These are phyloP conservation scores for Pseudoscleropodium purum DNA, from an alignment of 225 moss, liverwort and hornwort species.

Conservation along the genomic window DNA sequence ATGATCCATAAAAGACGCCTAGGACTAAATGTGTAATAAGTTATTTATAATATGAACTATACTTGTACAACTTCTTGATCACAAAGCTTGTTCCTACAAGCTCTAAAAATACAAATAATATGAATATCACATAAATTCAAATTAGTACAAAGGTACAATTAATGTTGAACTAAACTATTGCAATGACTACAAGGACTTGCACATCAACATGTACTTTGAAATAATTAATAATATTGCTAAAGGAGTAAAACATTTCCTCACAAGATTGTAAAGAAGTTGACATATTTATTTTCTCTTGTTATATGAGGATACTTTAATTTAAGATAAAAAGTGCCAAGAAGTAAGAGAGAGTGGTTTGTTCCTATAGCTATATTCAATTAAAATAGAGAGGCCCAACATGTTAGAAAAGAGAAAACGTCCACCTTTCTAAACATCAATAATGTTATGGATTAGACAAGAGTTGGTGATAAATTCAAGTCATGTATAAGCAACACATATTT, in stretches of 20 bases:
- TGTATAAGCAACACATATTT: background rate
- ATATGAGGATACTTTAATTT: background rate
- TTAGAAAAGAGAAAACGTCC: no score
- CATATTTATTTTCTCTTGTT: background rate
- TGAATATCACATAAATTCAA: background rate
- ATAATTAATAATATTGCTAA: no score
- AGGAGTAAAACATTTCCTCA: background rate
- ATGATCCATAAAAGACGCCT: accelerated
- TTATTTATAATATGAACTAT: background rate
- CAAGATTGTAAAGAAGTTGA: background rate
- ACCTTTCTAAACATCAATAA: accelerated
- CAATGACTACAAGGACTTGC: background rate
- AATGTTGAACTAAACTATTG: background rate
- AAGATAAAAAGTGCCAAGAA: background rate
- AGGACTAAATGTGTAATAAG: background rate
- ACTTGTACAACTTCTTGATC: background rate
- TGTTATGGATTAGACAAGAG: background rate
- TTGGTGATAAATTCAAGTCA: background rate
- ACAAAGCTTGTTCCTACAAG: background rate
- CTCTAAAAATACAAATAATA: background rate
- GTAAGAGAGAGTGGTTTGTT: no score
- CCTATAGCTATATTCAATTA: no score
- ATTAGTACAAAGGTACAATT: background rate
- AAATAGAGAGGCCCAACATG: no score
- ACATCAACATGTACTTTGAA: background rate